Conservation (phyloP, 306 rosid genomes). For the Mucuna pruriens region DNA sequence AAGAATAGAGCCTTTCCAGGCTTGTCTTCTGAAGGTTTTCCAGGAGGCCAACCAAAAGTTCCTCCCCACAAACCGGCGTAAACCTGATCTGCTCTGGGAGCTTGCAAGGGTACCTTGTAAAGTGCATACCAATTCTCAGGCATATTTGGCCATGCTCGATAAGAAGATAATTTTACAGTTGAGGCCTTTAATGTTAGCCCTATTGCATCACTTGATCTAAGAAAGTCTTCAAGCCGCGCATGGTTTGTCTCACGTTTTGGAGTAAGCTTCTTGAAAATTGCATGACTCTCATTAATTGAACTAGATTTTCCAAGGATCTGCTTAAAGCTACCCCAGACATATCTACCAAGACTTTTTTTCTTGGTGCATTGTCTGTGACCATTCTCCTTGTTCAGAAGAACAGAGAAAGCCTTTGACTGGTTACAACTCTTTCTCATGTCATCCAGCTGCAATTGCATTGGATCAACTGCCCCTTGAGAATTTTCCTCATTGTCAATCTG, state of each 20-base stretch:
- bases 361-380: constrained; percentile 25
- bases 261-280: constrained; percentile 48
- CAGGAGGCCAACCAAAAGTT: constrained; percentile 91
- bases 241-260: constrained; percentile 56
- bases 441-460: constrained; percentile 49
- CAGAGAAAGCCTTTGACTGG: constrained; percentile 38
- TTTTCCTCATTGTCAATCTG: constrained; percentile 42
- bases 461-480: constrained; percentile 47
- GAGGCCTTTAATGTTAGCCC: constrained; percentile 67
- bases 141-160: constrained; percentile 91
- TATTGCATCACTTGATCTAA: constrained; percentile 58
- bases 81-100: constrained; percentile 54
- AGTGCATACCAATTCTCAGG: constrained; percentile 80
- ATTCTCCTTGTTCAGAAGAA: constrained; percentile 37
- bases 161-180: constrained; percentile 62
- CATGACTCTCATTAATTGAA: constrained; percentile 44
- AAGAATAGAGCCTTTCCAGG: constrained; percentile 80
- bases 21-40: constrained; percentile 72
- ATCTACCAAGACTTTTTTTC: constrained; percentile 55
- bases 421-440: constrained; percentile 49
- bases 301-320: constrained; percentile 65
- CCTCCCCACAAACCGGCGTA: constrained; percentile 93
- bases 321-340: constrained; percentile 62
- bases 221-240: constrained; percentile 66
- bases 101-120: constrained; percentile 72